Evolutionary conservation across 176 grass and related monocot genomes (phyloP).

Genomic region (Saccharum officinarum): DNA sequence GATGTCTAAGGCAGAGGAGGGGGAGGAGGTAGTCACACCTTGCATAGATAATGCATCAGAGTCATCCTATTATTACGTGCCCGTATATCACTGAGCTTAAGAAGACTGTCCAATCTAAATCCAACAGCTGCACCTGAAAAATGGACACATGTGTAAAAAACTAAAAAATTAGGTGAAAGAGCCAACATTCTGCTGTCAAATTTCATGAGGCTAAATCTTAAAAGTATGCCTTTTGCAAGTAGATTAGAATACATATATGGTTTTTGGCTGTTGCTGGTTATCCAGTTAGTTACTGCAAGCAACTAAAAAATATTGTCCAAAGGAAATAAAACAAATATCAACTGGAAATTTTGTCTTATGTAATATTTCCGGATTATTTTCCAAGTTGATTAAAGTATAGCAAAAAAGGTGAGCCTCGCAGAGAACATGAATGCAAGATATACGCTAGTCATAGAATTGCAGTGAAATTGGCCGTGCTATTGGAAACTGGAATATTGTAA

Average conservation of each 20-base stretch:
- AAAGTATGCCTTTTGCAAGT: neutral
- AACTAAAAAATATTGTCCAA: neutral
- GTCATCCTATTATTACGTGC: slow-evolving; percentile 92
- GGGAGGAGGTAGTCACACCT: slow-evolving; percentile 40
- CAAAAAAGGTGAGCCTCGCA: neutral
- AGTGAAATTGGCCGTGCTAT: neutral
- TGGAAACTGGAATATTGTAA: neutral
- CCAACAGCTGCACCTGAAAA: slow-evolving; percentile 90
- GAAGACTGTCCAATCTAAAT: slow-evolving; percentile 96
- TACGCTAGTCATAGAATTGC: neutral
- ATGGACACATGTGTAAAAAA: neutral
- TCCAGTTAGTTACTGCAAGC: neutral
- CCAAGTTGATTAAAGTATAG: neutral
- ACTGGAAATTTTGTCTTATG: neutral
- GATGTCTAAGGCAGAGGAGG: neutral
- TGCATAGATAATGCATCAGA: slow-evolving; percentile 97
- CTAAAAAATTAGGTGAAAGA: neutral
- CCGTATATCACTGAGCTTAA: slow-evolving; percentile 86
- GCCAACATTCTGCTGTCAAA: neutral
- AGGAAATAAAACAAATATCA: slow-evolving; percentile 10
- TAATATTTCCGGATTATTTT: neutral
- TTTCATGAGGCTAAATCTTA: neutral
- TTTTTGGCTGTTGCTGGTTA: neutral
- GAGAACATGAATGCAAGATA: neutral
- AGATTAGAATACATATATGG: neutral